These are phyloP conservation scores for Babesia divergens DNA, from an alignment of 169 alveolate species.

Conservation along the genomic window DNA sequence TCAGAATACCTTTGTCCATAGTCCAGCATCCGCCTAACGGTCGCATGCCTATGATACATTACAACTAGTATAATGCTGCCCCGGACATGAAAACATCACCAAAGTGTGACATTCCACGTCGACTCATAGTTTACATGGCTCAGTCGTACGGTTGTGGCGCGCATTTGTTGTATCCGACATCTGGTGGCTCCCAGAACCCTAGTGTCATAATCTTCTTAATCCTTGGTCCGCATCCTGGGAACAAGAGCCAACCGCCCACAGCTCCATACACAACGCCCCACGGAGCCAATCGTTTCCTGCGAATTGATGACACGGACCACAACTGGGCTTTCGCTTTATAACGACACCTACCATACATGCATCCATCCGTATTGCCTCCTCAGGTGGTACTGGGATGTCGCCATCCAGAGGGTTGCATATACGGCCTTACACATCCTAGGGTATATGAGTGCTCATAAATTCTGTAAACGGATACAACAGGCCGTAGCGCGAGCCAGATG, in stretches of 20 bases:
- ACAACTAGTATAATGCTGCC: too few species aligned
- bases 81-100: neutral
- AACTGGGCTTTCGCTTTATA: neutral
- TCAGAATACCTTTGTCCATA: too few species aligned
- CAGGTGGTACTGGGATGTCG: conserved; percentile 71
- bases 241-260: conserved; percentile 61
- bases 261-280: conserved; percentile 65
- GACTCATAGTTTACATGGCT: neutral
- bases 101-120: neutral
- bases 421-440: conserved; percentile 73
- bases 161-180: conserved; percentile 72
- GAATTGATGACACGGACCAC: neutral
- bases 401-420: conserved; percentile 76
- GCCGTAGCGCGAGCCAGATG: too few species aligned
- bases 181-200: conserved; percentile 72
- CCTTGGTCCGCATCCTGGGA: conserved; percentile 65
- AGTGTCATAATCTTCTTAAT: conserved; percentile 61
- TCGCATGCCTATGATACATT: too few species aligned
- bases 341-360: conserved; percentile 69
- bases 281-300: conserved; percentile 69
- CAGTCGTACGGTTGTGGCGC: conserved; percentile 59
- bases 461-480: too few species aligned
- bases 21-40: too few species aligned
- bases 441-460: too few species aligned
- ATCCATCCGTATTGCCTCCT: conserved; percentile 75